Base-by-base conservation (phyloP, 148 eudicot genomes). In the Linanthus parryae region DNA sequence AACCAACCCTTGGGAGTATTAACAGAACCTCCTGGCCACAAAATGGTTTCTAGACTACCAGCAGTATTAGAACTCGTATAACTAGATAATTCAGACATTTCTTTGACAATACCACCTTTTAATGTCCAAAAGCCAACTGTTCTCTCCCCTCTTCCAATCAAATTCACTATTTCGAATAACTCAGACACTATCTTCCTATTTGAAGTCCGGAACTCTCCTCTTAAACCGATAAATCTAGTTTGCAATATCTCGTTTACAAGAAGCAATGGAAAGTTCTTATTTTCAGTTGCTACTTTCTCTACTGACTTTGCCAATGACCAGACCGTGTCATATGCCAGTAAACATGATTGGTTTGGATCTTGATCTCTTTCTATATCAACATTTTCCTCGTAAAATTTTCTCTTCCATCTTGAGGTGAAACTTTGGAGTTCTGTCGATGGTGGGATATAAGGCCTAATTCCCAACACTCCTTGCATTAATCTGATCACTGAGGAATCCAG, bases 321-420 rank as follows among this genome's bases (percentile, higher is more conserved):
- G 17, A 52, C 11, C n/a, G 79, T 65, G 55, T 80, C 81, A 57
- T 80, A 80, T 23, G 82, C 74, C 77, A 74, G 76, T 15, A 73
- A 23, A 3, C 76, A 71, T 50, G 23, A 57, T n/a, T 70, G 26
- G 40, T 56, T 73, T 11, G 64, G 19, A 1, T 70, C 54, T n/a
- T n/a, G n/a, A 10, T 26, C 52, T 2, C 47, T 45, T 11, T 2
- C 12, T 2, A 26, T 15, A 14, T 21, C 42, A 7, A 38, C 58
- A 26, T 48, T 55, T 1, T 44, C 43, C 8, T 46, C 37, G 14
- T 14, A 22, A 20, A 63, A 56, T 3, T 49, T 69, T 54, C 10
- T 38, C 24, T 22, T 65, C 78, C 67, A 72, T 9, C 60, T 58
- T 8, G 11, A 7, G 14, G 54, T 33, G 24, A 69, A 65, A 44